Evolutionary conservation across 2,329 filamentous ascomycete genomes (phyloP).

Genomic region (Diaporthe caulivora): DNA sequence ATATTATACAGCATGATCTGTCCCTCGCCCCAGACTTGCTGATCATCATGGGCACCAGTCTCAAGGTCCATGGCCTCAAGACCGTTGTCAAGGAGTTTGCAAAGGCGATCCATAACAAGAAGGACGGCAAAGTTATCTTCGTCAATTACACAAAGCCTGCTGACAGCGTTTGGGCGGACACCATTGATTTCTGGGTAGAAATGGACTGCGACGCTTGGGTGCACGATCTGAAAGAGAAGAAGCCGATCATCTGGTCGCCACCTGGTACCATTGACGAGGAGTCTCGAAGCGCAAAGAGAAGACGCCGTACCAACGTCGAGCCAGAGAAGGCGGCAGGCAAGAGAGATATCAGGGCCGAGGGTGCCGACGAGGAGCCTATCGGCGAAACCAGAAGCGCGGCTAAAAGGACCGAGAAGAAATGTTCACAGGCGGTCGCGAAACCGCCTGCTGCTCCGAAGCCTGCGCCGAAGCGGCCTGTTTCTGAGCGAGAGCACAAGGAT

Average conservation of each 20-base stretch:
- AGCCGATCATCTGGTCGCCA: constrained; percentile 71
- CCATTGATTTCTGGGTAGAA: constrained; percentile 80
- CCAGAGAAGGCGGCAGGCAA: constrained; percentile 41
- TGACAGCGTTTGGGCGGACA: constrained; percentile 78
- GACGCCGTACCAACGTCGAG: constrained; percentile 48
- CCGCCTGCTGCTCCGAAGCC: constrained; percentile 46
- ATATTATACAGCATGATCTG: constrained; percentile 76
- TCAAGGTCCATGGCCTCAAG: constrained; percentile 79
- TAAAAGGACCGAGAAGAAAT: constrained; percentile 32
- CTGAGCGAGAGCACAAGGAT: constrained; percentile 59
- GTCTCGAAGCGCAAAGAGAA: constrained; percentile 51
- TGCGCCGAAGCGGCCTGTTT: constrained; percentile 53
- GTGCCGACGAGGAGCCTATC: constrained; percentile 42
- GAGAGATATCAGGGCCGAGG: constrained; percentile 51
- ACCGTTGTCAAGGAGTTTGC: constrained; percentile 79
- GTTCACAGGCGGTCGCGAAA: constrained; percentile 44
- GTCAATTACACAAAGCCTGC: constrained; percentile 80
- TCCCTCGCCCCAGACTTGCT: constrained; percentile 74
- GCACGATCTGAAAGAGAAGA: constrained; percentile 68
- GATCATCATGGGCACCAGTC: constrained; percentile 77
- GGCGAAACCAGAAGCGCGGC: constrained; percentile 33
- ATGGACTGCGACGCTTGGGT: constrained; percentile 85
- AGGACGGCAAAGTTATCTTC: constrained; percentile 76
- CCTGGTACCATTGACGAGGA: constrained; percentile 58
- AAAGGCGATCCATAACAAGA: constrained; percentile 74